Evolutionary conservation across 345 rosid genomes (phyloP).

Genomic region (Gossypioides kirkii): DNA sequence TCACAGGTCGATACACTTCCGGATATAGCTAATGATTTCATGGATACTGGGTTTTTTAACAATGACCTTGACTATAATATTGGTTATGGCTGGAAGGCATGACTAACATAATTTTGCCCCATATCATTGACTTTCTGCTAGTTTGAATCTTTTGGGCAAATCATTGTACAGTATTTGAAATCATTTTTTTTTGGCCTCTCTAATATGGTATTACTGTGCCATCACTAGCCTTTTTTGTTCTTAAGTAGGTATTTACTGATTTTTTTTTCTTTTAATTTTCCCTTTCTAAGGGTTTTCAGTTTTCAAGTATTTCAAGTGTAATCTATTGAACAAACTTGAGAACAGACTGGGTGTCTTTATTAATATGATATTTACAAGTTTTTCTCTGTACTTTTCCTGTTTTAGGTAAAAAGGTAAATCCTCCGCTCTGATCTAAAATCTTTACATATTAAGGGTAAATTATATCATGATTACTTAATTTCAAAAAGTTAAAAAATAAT

Average conservation of each 20-base stretch:
- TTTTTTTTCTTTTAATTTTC: neutral
- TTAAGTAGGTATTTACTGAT: conserved; percentile 26
- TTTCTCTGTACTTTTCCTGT: neutral
- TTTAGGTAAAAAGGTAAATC: too few relatives aligned
- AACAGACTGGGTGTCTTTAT: conserved; percentile 20
- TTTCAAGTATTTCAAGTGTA: conserved; percentile 52
- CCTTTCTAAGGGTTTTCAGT: neutral
- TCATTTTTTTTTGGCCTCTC: conserved; percentile 13
- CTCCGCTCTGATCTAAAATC: too few relatives aligned
- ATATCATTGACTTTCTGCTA: conserved; percentile 14
- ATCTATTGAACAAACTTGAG: conserved; percentile 35
- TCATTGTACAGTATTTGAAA: conserved; percentile 39
- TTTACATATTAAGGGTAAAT: too few relatives aligned
- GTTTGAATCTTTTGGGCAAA: conserved; percentile 17
- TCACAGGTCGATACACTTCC: conserved; percentile 51
- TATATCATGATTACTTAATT: too few relatives aligned
- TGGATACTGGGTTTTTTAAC: conserved; percentile 60
- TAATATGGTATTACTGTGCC: conserved; percentile 41
- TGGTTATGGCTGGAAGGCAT: conserved; percentile 67
- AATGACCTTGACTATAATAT: conserved; percentile 59
- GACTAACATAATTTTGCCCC: conserved; percentile 28
- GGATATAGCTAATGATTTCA: conserved; percentile 61
- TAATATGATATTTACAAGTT: conserved; percentile 23
- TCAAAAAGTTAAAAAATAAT: too few relatives aligned
- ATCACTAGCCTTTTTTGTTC: conserved; percentile 21